Evolutionary conservation across 176 grass and related monocot species (phyloP), one percentile per base, ranked within the genome.

Genomic region (Aegilops umbellulata): DNA sequence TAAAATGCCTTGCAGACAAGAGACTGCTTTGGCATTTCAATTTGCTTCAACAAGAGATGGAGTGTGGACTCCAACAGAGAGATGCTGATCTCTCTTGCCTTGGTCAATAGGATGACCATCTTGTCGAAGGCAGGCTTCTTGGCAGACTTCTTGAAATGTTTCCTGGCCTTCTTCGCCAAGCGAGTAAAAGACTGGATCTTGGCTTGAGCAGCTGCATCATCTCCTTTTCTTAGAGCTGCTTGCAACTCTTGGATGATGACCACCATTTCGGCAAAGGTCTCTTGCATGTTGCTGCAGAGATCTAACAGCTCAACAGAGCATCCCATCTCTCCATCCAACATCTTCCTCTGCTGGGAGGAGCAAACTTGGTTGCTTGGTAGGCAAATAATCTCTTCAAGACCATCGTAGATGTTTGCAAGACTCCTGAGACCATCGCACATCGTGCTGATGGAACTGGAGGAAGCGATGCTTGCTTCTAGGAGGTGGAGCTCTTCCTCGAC

Each of bases 251-350:
- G 86, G 32, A 86, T 58, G n/a, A 34, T 31, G 24, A 17, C 30
- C 64, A 86, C 84, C 51, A 83, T 61, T 19, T 77, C 74, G 5
- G 1, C 15, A 32, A 93, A 88, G 67, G 9, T 80, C 30, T 86
- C 79, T 29, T 85, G 80, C 82, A 88, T 44, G 16, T 24, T 15
- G 7, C 39, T 75, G 49, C 92, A 93, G 57, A 88, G 65, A 66
- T 93, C 92, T 14, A 93, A 32, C 1, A 88, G 57, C 44, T 36
- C 46, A 16, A 88, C n/a, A 4, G 92, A 93, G 38, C 13, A 24
- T 51, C 72, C 88, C 6, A 88, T 83, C 57, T 93, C 88, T 22
- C 77, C 68, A 63, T 95, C 89, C 17, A 95, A 32, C 47, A 63
- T 71, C 51, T 78, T 92, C 74, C 81, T 84, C 26, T 93, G 80